Evolutionary conservation across 805 yeast species (phyloP), one percentile per base, ranked within the genome.

Genomic region (Wickerhamiella cacticola): DNA sequence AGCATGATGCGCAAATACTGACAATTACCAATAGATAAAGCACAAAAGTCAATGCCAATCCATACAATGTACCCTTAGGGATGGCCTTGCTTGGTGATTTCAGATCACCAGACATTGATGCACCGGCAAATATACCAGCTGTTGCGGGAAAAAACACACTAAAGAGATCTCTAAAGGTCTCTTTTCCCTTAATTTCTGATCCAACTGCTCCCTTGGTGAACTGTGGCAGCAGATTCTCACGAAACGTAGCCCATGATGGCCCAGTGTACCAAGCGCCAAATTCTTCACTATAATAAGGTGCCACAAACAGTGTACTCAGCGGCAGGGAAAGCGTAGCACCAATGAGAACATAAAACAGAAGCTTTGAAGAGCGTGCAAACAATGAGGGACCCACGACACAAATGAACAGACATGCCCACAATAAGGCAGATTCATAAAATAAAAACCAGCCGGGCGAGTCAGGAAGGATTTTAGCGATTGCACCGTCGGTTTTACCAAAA

Each of bases 141-240:
- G 98, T 89, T 1, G 98, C 96, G 9, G 98, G 96, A 68, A 92
- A 92, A 62, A 92, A 86, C 40, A 92, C 84, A 2, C 97, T 97
- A 73, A 92, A 92, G 53, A 94, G 65, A 60, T 83, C 82, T 48
- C 79, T 76, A 59, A 89, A 86, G 1, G 80, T 85, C 61, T 89
- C 97, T 13, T 72, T 76, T 0, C 67, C 65, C 7, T 62, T 54
- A 22, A 72, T 53, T 24, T 79, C 76, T 3, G 95, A 84, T 0
- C 97, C 98, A 3, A 95, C 96, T 2, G 97, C 96, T 19, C 92
- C 92, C 33, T 74, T 70, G 0, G 96, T 87, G 62, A 86, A 86
- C 46, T 75, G 72, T 0, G 97, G 97, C 55, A 74, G 68, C 45
- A 89, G 56, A 59, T 92, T 92, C 1, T 69, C 76, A 3, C 59